Base-by-base conservation (phyloP, 129 eudicot species). In the Apium graveolens region DNA sequence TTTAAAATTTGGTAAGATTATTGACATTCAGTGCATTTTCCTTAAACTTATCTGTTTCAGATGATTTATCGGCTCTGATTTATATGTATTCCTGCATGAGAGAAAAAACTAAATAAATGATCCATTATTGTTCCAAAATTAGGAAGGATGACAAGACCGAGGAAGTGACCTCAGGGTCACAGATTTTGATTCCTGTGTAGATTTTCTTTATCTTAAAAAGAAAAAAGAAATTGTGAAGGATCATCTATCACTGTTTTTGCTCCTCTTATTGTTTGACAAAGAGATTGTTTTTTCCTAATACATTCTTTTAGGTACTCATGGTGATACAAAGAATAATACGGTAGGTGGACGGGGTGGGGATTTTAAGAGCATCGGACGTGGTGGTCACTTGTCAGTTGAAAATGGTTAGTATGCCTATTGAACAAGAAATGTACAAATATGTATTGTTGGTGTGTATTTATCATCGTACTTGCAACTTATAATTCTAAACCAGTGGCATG, bases 341-440 rank as follows among this genome's bases (percentile, higher is more conserved):
- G 44, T 75, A 27, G 73, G 74, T 82, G 81, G 77, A 14, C 84
- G 90, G 24, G 78, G 87, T 82, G 92, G 85, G 51, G 96, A 92
- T 27, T 70, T 78, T 82, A 86, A 80, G 83, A 84, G 88, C 74
- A 78, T 92, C 79, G 88, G 91, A 43, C 97, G 93, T 65, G 87
- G 86, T 44, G 83, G 83, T 74, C 83, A 84, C 81, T 80, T 78
- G 83, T 75, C 90, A 38, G 79, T 76, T 73, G 97, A 91, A 68
- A 91, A 91, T 71, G 98, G 97, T 91, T 77, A 80, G 97, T 85
- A 55, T 55, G 71, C 26, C 31, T 41, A 44, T 41, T 57, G 77
- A 39, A 5, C 76, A 24, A 29, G 35, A 72, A 42, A 7, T 42
- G 29, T 72, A 14, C 34, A 21, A 71, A 48, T 46, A n/a, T 57